A percentile compares a stretch with the other conserved stretches of the same genome.
These are phyloP conservation scores for Mortierella sp. DNA, from an alignment of 371 early-diverging fungal genomes.

Conservation along the genomic window DNA sequence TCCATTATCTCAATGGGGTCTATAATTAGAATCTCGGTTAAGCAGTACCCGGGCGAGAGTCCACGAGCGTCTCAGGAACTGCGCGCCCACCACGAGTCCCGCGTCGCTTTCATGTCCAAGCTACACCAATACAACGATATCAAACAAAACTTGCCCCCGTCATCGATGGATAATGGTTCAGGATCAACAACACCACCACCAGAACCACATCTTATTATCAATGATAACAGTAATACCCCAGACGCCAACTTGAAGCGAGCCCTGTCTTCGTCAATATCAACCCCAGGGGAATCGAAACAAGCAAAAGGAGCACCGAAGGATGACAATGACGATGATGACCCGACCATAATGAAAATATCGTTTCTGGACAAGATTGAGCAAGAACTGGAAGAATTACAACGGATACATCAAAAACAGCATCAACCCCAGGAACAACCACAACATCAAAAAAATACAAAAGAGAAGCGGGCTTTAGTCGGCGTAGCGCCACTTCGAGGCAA, in stretches of 20 bases:
- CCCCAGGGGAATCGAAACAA: neutral
- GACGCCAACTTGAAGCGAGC: neutral
- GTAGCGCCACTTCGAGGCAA: conserved; percentile 53
- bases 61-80: conserved; percentile 27
- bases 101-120: conserved; percentile 45
- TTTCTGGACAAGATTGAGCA: conserved; percentile 33
- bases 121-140: conserved; percentile 18
- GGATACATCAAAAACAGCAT: neutral
- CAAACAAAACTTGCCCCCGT: neutral
- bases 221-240: neutral
- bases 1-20: neutral
- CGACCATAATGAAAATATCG: conserved; percentile 5
- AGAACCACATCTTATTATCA: neutral
- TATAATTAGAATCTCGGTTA: conserved; percentile 47
- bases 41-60: conserved; percentile 32
- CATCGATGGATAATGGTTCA: neutral
- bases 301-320: neutral
- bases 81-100: conserved; percentile 44
- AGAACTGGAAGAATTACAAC: conserved; percentile 24
- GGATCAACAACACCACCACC: conserved; percentile 4
- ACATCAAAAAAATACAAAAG: neutral
- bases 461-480: conserved; percentile 51
- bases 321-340: neutral
- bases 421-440: conserved; percentile 18
- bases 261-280: neutral